Evolutionary conservation across 2,329 filamentous ascomycete genomes (phyloP).

Genomic region (Zalaria obscura): DNA sequence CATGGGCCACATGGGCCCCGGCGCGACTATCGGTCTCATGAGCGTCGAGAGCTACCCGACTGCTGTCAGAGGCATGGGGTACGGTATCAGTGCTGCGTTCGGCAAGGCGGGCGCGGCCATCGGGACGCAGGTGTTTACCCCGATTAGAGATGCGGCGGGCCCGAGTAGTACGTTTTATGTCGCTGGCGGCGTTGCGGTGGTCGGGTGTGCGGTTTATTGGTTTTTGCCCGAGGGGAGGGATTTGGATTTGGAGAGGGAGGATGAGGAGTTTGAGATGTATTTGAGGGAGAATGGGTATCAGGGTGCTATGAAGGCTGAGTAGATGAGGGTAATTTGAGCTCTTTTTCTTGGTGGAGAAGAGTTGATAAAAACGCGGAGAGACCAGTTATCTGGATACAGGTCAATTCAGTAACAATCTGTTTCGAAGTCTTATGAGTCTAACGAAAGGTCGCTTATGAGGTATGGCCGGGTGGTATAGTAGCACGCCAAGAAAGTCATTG

Average conservation of each 20-base stretch:
- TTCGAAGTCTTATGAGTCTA: too few species aligned
- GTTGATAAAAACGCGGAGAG: too few species aligned
- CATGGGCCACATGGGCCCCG: slow-evolving; percentile 35
- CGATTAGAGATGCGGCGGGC: slow-evolving; percentile 19
- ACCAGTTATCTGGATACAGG: too few species aligned
- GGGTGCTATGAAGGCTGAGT: not conserved
- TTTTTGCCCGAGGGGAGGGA: slow-evolving; percentile 10
- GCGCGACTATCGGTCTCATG: slow-evolving; percentile 36
- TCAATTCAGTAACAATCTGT: too few species aligned
- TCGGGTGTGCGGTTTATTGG: slow-evolving; percentile 10
- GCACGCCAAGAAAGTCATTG: too few species aligned
- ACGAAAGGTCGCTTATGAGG: too few species aligned
- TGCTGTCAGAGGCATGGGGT: slow-evolving; percentile 36
- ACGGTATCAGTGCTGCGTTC: slow-evolving; percentile 36
- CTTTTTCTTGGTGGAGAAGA: too few species aligned
- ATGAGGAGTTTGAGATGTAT: slow-evolving; percentile 10
- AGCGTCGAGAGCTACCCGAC: slow-evolving; percentile 39
- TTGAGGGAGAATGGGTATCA: slow-evolving; percentile 1
- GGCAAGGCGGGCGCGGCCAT: slow-evolving; percentile 39
- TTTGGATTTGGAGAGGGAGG: slow-evolving; percentile 7
- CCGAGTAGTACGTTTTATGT: slow-evolving; percentile 11
- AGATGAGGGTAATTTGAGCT: too few species aligned
- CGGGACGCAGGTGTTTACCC: slow-evolving; percentile 37
- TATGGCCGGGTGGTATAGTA: too few species aligned
- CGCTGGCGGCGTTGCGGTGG: slow-evolving; percentile 8